These are phyloP conservation scores for Martensiomyces pterosporus DNA, from an alignment of 192 early-diverging fungal genomes.

Conservation along the genomic window DNA sequence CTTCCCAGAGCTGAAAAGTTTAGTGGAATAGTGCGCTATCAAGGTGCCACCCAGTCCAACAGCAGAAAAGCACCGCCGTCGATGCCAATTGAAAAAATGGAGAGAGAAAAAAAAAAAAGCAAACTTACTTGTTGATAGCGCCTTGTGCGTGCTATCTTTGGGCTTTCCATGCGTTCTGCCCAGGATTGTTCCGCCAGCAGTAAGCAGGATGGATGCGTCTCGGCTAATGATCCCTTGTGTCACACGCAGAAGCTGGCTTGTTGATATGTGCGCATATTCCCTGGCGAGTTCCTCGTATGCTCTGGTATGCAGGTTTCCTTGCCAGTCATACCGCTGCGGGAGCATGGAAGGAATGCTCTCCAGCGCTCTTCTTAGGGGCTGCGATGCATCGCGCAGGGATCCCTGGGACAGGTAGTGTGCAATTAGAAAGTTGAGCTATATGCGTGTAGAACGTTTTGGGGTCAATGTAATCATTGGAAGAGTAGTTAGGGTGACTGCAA, in stretches of 20 bases:
- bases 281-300: constrained; percentile 58
- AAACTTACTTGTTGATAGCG: constrained; percentile 7
- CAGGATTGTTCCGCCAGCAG: constrained; percentile 36
- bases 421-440: constrained; percentile 70
- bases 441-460: too few relatives aligned
- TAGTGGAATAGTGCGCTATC: too few relatives aligned
- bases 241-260: constrained; percentile 24
- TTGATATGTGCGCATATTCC: constrained; percentile 19
- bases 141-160: neutral
- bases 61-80: too few relatives aligned
- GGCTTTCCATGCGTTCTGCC: constrained; percentile 24
- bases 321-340: constrained; percentile 69
- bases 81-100: too few relatives aligned
- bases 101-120: neutral
- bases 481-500: too few relatives aligned
- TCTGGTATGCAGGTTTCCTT: constrained; percentile 53
- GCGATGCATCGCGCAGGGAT: constrained; percentile 54
- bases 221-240: constrained; percentile 19
- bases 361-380: constrained; percentile 37
- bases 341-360: constrained; percentile 52
- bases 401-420: constrained; percentile 61
- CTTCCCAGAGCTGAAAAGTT: too few relatives aligned
- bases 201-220: constrained; percentile 18
- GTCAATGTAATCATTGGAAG: too few relatives aligned
- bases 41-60: too few relatives aligned